phyloP scores from a whole-genome alignment of 345 rosid genomes.

The Boechera stricta region DNA sequence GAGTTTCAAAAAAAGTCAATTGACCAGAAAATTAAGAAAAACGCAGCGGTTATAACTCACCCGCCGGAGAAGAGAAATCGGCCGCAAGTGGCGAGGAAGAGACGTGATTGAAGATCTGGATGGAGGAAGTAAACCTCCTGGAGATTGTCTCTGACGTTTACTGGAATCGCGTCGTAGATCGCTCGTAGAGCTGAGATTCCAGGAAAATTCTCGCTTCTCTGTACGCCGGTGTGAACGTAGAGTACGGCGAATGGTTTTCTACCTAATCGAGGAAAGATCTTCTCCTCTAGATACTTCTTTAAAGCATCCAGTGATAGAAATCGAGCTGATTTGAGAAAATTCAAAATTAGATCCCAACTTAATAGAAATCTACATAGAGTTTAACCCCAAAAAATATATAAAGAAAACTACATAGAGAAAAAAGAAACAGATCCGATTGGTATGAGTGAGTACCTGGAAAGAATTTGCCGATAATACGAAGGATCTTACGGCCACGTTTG shows the following conservation, averaged over 20 bases:
- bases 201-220: constrained; percentile 68
- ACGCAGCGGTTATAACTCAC: constrained; percentile 38
- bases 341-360: background rate
- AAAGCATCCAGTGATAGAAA: constrained; percentile 53
- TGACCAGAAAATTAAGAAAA: background rate
- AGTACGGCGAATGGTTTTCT: constrained; percentile 63
- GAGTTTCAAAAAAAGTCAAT: background rate
- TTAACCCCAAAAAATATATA: too few species aligned
- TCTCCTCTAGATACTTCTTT: constrained; percentile 60
- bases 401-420: too few species aligned
- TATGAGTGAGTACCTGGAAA: constrained; percentile 56
- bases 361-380: too few species aligned
- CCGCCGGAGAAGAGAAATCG: constrained; percentile 74
- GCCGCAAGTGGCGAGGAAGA: constrained; percentile 80
- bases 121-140: constrained; percentile 72
- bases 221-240: constrained; percentile 75
- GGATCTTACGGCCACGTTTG: constrained; percentile 69
- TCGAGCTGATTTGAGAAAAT: constrained; percentile 51
- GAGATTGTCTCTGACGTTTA: constrained; percentile 60
- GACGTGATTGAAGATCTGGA: constrained; percentile 71
- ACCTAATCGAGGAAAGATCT: constrained; percentile 58
- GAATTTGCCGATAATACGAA: constrained; percentile 61
- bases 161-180: constrained; percentile 71
- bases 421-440: background rate
- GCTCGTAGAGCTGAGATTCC: constrained; percentile 72